A percentile compares a stretch with the other conserved stretches of the same genome.
These are phyloP conservation scores for Talaromyces amestolkiae DNA, from an alignment of 2,329 filamentous ascomycete species.

Conservation along the genomic window DNA sequence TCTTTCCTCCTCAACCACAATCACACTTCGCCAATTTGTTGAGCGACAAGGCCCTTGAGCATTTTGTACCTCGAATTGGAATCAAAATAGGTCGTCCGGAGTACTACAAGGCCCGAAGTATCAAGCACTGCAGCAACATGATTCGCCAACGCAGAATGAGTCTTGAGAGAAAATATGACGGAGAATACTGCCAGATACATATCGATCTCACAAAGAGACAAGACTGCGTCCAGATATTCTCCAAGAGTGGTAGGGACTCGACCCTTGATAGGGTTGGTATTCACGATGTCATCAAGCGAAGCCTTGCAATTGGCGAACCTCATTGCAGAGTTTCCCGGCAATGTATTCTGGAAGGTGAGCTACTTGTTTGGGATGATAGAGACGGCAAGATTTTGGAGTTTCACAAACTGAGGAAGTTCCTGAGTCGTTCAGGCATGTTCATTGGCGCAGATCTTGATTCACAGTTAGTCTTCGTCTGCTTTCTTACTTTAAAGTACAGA, in stretches of 20 bases:
- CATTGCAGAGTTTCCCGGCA: slow-evolving; percentile 59
- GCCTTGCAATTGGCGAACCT: slow-evolving; percentile 59
- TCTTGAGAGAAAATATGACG: slow-evolving; percentile 79
- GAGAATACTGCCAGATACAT: slow-evolving; percentile 88
- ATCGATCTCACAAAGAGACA: slow-evolving; percentile 60
- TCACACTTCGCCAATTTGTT: slow-evolving; percentile 31
- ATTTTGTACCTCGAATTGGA: slow-evolving; percentile 56
- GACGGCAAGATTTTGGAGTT: slow-evolving; percentile 68
- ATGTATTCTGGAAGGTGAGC: slow-evolving; percentile 81
- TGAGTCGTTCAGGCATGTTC: slow-evolving; percentile 68
- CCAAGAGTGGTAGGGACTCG: slow-evolving; percentile 88
- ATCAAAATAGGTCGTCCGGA: slow-evolving; percentile 64
- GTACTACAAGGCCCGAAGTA: slow-evolving; percentile 66
- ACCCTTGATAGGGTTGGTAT: slow-evolving; percentile 66
- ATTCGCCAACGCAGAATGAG: slow-evolving; percentile 61
- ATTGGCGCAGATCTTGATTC: slow-evolving; percentile 69
- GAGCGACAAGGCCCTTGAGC: slow-evolving; percentile 36
- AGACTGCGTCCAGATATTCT: slow-evolving; percentile 73
- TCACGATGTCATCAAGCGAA: slow-evolving; percentile 62
- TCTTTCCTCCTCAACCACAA: slow-evolving; percentile 39
- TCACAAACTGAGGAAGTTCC: slow-evolving; percentile 77
- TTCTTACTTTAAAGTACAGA: neutral
- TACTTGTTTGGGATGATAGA: slow-evolving; percentile 72
- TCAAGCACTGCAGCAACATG: slow-evolving; percentile 72
- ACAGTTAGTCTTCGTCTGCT: slow-evolving; percentile 48